These are phyloP conservation scores for Waltergamsia citrina DNA, from an alignment of 2,329 filamentous ascomycete genomes.

Conservation along the genomic window DNA sequence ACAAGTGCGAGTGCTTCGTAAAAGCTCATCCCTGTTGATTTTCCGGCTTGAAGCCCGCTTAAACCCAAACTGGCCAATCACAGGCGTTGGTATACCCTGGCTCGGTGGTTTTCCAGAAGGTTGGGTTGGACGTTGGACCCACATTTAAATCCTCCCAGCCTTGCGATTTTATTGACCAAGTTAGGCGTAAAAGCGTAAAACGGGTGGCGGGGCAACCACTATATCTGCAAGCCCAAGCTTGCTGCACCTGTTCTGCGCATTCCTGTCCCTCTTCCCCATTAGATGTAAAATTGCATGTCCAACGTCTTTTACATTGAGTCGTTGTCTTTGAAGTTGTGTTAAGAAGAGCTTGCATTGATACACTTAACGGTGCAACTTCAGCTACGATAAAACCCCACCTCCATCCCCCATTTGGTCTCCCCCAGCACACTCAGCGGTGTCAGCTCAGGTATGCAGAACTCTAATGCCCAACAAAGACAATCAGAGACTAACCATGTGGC, in stretches of 20 bases:
- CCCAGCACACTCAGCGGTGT: too few species aligned
- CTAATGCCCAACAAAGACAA: too few species aligned
- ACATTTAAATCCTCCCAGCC: constrained; percentile 15
- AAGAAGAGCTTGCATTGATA: not conserved
- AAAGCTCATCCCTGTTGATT: not conserved
- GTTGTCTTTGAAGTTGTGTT: not conserved
- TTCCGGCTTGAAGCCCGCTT: not conserved
- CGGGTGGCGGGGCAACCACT: constrained; percentile 35
- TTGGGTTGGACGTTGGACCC: not conserved
- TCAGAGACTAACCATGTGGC: too few species aligned
- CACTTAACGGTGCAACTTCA: too few species aligned
- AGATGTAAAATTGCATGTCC: not conserved
- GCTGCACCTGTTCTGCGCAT: constrained; percentile 2
- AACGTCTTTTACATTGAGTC: too few species aligned
- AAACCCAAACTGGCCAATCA: not conserved
- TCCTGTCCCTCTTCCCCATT: not conserved
- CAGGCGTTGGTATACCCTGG: not conserved
- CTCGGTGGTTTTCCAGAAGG: not conserved
- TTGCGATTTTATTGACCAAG: constrained; percentile 21
- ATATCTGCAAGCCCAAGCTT: constrained; percentile 15
- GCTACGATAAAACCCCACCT: not conserved
- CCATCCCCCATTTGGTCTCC: not conserved
- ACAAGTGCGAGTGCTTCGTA: too few species aligned
- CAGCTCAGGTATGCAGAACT: too few species aligned
- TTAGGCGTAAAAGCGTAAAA: constrained; percentile 14